Evolutionary conservation across 306 rosid species (phyloP), one percentile per base, ranked within the genome.

Genomic region (Ochetophila trinervis): DNA sequence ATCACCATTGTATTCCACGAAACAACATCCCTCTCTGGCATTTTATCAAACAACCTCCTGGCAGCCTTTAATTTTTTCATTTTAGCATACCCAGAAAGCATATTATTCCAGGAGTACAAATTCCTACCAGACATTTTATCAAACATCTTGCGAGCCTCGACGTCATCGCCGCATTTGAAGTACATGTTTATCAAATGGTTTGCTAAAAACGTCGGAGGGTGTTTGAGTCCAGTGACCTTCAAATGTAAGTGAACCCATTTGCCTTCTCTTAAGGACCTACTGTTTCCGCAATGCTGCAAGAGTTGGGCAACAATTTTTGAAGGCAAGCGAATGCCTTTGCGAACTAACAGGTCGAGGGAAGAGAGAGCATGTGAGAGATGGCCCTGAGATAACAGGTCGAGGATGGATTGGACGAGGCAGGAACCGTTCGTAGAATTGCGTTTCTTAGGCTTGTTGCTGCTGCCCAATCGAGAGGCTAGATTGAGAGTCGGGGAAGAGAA

Each of bases 1-100:
- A 81, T 78, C 52, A 88, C 84, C 88, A 91, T 88, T 0, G 88
- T 74, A 69, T 91, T 91, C 97, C 97, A 91, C 7, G 96, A 86
- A 34, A 91, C 87, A 22, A 58, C 60, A 60, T 91, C 96, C 86
- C 62, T 91, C 66, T 74, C 82, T 0, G 82, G 75, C 91, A 91
- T 88, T 74, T 57, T 55, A 71, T 79, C 86, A 58, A 88, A 91
- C 48, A 83, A 50, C 17, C 55, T 72, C 76, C 76, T 75, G 4
- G 96, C 90, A 15, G 77, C 89, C 75, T 80, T 66, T 37, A 88
- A 59, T 72, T 80, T 79, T 51, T 89, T 89, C 83, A 86, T 52
- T 57, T 85, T 91, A 71, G 71, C 90, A 80, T 81, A 83, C 47
- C 97, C 96, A 76, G 97, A 80, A 50, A 91, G 80, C 95, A 91